Conservation (phyloP, 768 basidiomycete genomes). For the Bullera alba region DNA sequence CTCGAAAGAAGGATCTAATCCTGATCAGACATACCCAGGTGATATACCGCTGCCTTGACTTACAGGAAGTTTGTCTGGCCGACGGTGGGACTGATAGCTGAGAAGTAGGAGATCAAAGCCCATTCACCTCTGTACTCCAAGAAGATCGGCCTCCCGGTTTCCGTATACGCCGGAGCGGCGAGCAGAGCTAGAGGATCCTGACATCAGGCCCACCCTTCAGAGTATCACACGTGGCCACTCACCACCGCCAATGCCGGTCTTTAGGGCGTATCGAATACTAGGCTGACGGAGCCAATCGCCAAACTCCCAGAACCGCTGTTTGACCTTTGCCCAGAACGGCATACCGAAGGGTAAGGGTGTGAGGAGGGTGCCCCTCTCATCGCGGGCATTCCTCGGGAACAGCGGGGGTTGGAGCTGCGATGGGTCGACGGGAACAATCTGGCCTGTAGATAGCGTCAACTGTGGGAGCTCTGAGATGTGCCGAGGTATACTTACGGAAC, state of each 20-base stretch:
- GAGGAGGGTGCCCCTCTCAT: constrained; percentile 78
- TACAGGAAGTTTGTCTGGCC: constrained; percentile 77
- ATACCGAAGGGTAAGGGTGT: constrained; percentile 62
- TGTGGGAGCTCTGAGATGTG: too few relatives aligned
- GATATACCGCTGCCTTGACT: constrained; percentile 1
- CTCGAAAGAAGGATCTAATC: constrained; percentile 57
- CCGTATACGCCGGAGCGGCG: constrained; percentile 81
- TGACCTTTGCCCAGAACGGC: constrained; percentile 57
- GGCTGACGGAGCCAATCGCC: constrained; percentile 61
- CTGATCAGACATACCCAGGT: neutral
- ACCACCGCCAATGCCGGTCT: constrained; percentile 57
- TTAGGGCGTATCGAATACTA: constrained; percentile 79
- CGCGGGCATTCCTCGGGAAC: constrained; percentile 74
- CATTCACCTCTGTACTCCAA: constrained; percentile 83
- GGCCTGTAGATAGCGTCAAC: constrained; percentile 67
- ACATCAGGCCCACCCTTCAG: neutral
- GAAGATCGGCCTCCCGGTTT: constrained; percentile 67
- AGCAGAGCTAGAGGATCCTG: constrained; percentile 58
- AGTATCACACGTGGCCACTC: constrained; percentile 5
- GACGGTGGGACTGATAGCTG: constrained; percentile 38
- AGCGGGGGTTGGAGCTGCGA: constrained; percentile 53
- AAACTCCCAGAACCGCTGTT: constrained; percentile 67
- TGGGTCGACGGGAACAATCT: constrained; percentile 46
- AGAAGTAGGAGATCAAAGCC: constrained; percentile 80
- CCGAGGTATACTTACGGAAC: constrained; percentile 30